A percentile compares a stretch with the other conserved stretches of the same genome.
These are phyloP conservation scores for Suhomyces atakaporum DNA, from an alignment of 1,139 yeast genomes.

Conservation along the genomic window DNA sequence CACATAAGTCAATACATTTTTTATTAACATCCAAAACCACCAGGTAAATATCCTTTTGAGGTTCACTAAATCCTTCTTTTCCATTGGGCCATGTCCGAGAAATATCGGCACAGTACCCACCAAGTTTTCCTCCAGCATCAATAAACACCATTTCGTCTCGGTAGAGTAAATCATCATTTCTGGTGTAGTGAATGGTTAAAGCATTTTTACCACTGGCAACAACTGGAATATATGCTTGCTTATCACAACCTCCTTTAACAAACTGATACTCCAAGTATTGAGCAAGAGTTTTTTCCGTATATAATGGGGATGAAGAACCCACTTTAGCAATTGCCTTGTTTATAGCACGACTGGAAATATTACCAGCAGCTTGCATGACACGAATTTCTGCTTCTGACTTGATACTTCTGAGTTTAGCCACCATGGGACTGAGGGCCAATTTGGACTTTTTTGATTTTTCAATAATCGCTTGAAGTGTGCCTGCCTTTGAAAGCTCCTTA, in stretches of 20 bases:
- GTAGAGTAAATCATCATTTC: conserved; percentile 77
- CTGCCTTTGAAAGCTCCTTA: conserved; percentile 7
- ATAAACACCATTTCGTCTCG: conserved; percentile 83
- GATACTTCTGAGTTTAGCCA: conserved; percentile 62
- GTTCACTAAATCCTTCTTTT: conserved; percentile 61
- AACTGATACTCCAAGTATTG: conserved; percentile 85
- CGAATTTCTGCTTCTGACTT: conserved; percentile 77
- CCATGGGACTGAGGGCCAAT: conserved; percentile 45
- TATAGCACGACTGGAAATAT: conserved; percentile 78
- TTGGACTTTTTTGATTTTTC: conserved; percentile 35
- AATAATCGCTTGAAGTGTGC: conserved; percentile 25
- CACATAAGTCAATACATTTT: conserved; percentile 71
- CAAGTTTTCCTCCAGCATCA: conserved; percentile 93
- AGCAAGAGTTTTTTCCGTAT: conserved; percentile 74
- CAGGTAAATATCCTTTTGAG: conserved; percentile 85
- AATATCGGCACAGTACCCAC: conserved; percentile 95
- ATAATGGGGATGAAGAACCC: conserved; percentile 46
- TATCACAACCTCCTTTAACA: conserved; percentile 84
- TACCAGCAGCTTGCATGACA: conserved; percentile 80
- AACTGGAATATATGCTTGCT: conserved; percentile 90
- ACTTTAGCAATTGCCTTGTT: conserved; percentile 75
- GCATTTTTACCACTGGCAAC: conserved; percentile 93
- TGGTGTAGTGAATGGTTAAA: conserved; percentile 83
- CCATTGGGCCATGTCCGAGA: conserved; percentile 95
- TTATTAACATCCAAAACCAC: conserved; percentile 85